phyloP scores from a whole-genome alignment of 441 rosid species.

The Mallotus japonicus region DNA sequence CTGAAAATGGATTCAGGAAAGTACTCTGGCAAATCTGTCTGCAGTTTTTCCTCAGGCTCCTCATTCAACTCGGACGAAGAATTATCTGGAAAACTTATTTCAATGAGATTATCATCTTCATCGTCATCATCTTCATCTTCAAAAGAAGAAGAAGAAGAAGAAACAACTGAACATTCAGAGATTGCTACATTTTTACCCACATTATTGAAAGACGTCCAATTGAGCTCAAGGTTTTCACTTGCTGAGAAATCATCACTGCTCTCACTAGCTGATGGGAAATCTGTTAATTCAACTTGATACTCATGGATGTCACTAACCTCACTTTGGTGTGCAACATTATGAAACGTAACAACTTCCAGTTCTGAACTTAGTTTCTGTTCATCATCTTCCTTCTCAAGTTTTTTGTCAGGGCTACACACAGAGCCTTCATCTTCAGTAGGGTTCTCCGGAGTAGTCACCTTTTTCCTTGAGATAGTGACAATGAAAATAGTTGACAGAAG shows the following conservation, averaged over 20 bases:
- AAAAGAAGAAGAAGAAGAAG: neutral
- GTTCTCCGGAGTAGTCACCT: slow-evolving; percentile 13
- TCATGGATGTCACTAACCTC: slow-evolving; percentile 28
- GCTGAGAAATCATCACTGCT: slow-evolving; percentile 31
- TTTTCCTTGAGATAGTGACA: slow-evolving; percentile 28
- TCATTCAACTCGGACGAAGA: slow-evolving; percentile 22
- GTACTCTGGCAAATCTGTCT: slow-evolving; percentile 24
- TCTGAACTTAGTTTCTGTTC: slow-evolving; percentile 23
- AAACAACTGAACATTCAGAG: slow-evolving; percentile 30
- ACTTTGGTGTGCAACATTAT: slow-evolving; percentile 21
- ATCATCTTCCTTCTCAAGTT: slow-evolving; percentile 16
- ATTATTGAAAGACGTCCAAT: slow-evolving; percentile 29
- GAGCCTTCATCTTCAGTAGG: slow-evolving; percentile 27
- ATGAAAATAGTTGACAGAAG: slow-evolving; percentile 34
- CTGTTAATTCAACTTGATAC: slow-evolving; percentile 31
- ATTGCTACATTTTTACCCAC: slow-evolving; percentile 25
- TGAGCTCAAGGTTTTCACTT: slow-evolving; percentile 31
- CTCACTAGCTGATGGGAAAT: slow-evolving; percentile 39
- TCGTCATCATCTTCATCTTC: slow-evolving; percentile 20
- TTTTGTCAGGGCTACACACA: neutral
- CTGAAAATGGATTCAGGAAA: slow-evolving; percentile 30
- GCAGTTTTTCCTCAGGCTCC: slow-evolving; percentile 29
- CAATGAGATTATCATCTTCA: slow-evolving; percentile 71
- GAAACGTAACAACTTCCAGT: slow-evolving; percentile 14
- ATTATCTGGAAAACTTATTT: slow-evolving; percentile 49